These are phyloP conservation scores for Ailanthus altissimus DNA, from an alignment of 345 rosid species.

Conservation along the genomic window DNA sequence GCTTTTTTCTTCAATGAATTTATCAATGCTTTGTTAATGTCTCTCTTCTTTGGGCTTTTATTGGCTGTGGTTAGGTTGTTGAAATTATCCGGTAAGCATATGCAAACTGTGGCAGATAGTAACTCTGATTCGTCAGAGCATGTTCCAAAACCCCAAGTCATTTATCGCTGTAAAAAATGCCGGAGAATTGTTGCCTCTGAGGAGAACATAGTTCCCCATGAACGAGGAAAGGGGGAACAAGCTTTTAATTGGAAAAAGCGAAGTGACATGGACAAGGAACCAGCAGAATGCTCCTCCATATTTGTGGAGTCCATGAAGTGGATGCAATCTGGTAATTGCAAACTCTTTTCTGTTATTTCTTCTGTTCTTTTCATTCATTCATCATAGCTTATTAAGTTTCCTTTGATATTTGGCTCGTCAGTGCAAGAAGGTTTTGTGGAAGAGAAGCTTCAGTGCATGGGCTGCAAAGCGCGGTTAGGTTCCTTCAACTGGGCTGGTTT, in stretches of 20 bases:
- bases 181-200: conserved; percentile 75
- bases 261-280: conserved; percentile 40
- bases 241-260: conserved; percentile 80
- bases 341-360: neutral
- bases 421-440: conserved; percentile 83
- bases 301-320: conserved; percentile 95
- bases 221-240: conserved; percentile 73
- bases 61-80: conserved; percentile 14
- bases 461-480: conserved; percentile 83
- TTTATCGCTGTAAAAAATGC: conserved; percentile 85
- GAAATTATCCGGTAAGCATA: neutral
- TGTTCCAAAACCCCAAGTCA: conserved; percentile 43
- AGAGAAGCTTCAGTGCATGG: conserved; percentile 75
- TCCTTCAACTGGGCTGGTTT: conserved; percentile 94
- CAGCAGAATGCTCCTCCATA: conserved; percentile 66
- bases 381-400: conserved; percentile 7
- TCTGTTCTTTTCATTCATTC: neutral
- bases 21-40: neutral
- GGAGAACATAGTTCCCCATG: conserved; percentile 62
- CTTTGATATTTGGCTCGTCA: conserved; percentile 27
- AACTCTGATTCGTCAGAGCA: conserved; percentile 27
- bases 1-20: neutral
- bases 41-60: no score
- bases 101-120: conserved; percentile 34
- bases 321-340: conserved; percentile 68